phyloP scores from a whole-genome alignment of 2,329 filamentous ascomycete species.

The Trichophyton benhamiae region DNA sequence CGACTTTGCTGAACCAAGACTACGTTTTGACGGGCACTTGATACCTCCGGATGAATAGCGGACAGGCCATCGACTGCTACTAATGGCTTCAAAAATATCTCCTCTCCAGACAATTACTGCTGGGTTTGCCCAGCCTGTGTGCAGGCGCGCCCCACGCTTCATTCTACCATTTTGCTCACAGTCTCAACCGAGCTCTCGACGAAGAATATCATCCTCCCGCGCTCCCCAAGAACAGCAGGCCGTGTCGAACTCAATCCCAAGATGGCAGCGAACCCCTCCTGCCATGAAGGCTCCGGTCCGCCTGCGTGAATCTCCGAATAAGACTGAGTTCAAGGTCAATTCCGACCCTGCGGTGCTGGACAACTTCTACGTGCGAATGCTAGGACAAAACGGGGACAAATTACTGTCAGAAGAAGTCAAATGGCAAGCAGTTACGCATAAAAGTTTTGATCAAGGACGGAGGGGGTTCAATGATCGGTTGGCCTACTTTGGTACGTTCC shows the following conservation, averaged over 20 bases:
- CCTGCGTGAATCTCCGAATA: constrained; percentile 26
- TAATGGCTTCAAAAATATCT: constrained; percentile 13
- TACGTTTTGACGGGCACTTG: not conserved
- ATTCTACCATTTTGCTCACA: constrained; percentile 19
- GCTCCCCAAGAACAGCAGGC: constrained; percentile 19
- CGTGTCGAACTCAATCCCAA: constrained; percentile 36
- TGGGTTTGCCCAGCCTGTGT: constrained; percentile 12
- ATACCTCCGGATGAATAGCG: not conserved
- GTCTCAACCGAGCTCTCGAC: constrained; percentile 13
- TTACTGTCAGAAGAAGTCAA: constrained; percentile 82
- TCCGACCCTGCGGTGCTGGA: constrained; percentile 61
- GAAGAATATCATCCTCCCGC: constrained; percentile 20
- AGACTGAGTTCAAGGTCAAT: constrained; percentile 53
- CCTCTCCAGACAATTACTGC: constrained; percentile 13
- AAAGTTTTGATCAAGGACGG: constrained; percentile 91
- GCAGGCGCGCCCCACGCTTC: constrained; percentile 17
- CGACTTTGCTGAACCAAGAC: not conserved
- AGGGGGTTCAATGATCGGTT: constrained; percentile 90
- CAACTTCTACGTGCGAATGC: constrained; percentile 60
- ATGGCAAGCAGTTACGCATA: constrained; percentile 94
- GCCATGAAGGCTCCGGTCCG: constrained; percentile 56
- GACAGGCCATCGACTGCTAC: not conserved
- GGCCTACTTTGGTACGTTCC: constrained; percentile 63
- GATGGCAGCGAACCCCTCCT: constrained; percentile 60
- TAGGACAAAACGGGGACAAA: constrained; percentile 60